Evolutionary conservation across 257 asterid species (phyloP).

Genomic region (Catharanthus roseus): DNA sequence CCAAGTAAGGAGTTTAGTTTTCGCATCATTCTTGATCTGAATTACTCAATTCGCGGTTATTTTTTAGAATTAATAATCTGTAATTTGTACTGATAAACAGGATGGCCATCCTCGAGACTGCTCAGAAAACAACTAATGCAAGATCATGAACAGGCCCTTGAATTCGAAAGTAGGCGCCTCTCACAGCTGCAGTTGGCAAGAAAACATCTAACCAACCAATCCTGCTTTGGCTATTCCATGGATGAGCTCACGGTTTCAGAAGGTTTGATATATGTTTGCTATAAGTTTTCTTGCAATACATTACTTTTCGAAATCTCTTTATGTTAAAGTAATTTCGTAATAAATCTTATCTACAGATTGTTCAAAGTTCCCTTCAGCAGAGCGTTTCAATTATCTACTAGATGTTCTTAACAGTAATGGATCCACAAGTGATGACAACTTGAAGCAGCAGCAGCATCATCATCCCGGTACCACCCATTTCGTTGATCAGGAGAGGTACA

Average conservation of each 20-base stretch:
- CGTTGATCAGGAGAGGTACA: slow-evolving; percentile 61
- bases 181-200: slow-evolving; percentile 50
- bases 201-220: slow-evolving; percentile 29
- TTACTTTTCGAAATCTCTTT: neutral
- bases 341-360: slow-evolving; percentile 33
- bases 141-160: slow-evolving; percentile 46
- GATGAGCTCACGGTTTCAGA: slow-evolving; percentile 40
- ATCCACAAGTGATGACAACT: slow-evolving; percentile 39
- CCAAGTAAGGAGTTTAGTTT: slow-evolving; percentile 34
- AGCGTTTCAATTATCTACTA: slow-evolving; percentile 33
- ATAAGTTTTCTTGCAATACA: neutral
- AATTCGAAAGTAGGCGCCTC: slow-evolving; percentile 50
- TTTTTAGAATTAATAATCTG: neutral
- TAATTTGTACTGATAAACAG: slow-evolving; percentile 25
- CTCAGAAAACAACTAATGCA: slow-evolving; percentile 46
- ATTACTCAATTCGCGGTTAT: neutral
- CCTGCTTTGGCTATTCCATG: slow-evolving; percentile 39
- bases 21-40: neutral
- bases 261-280: slow-evolving; percentile 29
- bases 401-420: slow-evolving; percentile 40
- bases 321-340: neutral
- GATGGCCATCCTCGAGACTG: slow-evolving; percentile 46
- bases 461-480: slow-evolving; percentile 30
- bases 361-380: slow-evolving; percentile 40
- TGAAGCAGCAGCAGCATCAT: no score